A percentile compares a stretch with the other conserved stretches of the same genome.
Evolutionary conservation across 2,329 filamentous ascomycete species (phyloP).

Genomic region (Fusarium sp.): DNA sequence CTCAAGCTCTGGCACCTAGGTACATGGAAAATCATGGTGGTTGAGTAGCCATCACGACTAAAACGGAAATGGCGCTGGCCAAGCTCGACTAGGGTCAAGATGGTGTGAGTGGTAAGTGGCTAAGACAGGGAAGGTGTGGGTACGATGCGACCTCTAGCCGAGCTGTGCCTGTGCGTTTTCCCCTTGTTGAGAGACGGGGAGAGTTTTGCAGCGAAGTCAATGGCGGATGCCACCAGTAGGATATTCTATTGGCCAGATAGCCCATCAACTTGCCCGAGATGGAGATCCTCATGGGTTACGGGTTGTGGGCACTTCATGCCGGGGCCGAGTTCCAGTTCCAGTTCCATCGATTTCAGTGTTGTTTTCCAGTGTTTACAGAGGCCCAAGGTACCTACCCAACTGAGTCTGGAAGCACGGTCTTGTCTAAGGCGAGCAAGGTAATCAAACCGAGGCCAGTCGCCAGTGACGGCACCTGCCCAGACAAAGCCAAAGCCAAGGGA

Average conservation of each 20-base stretch:
- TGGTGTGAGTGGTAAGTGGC: constrained; percentile 36
- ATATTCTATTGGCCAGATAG: constrained; percentile 15
- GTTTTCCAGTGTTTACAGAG: neutral
- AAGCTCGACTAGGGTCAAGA: constrained; percentile 24
- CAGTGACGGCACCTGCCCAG: constrained; percentile 33
- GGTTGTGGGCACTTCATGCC: constrained; percentile 33
- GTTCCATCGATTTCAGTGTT: constrained; percentile 24
- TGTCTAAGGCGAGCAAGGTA: constrained; percentile 30
- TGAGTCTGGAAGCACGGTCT: constrained; percentile 29
- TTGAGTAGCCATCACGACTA: constrained; percentile 34
- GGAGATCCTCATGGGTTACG: constrained; percentile 12
- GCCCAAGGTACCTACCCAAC: neutral
- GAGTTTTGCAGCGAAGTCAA: constrained; percentile 30
- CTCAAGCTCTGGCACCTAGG: constrained; percentile 1
- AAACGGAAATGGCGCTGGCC: constrained; percentile 35
- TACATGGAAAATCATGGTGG: constrained; percentile 34
- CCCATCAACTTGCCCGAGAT: constrained; percentile 1
- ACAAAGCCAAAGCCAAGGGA: constrained; percentile 28
- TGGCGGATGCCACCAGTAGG: constrained; percentile 14
- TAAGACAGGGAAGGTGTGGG: constrained; percentile 24
- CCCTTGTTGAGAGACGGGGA: constrained; percentile 27
- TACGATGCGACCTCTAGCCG: constrained; percentile 30
- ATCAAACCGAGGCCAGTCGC: constrained; percentile 42
- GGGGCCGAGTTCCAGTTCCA: constrained; percentile 25
- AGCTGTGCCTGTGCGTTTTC: constrained; percentile 34